Percentiles rank a stretch among this genome's conserved stretches.
phyloP scores from a whole-genome alignment of 208 protist genomes.

The Vickermania ingenoplastis region DNA sequence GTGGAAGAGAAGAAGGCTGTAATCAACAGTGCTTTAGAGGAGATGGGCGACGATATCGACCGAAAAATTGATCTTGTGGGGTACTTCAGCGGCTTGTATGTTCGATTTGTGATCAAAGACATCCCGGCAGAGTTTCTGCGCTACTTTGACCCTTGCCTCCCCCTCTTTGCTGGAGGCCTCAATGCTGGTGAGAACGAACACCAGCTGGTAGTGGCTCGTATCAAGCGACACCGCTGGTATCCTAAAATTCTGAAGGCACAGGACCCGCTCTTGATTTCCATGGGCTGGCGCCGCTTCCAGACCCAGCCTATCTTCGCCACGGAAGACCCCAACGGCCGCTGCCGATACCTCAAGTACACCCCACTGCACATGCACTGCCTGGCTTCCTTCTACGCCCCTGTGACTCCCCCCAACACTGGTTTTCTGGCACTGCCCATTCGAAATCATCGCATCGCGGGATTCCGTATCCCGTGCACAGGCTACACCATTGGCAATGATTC shows the following conservation, averaged over 20 bases:
- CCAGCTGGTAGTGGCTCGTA: constrained; percentile 87
- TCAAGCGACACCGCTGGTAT: constrained; percentile 99
- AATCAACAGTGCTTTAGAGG: constrained; percentile 69
- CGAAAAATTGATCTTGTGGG: constrained; percentile 86
- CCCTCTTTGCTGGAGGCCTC: constrained; percentile 93
- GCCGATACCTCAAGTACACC: constrained; percentile 99
- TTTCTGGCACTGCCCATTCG: constrained; percentile 89
- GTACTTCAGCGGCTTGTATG: constrained; percentile 93
- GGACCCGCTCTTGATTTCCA: constrained; percentile 97
- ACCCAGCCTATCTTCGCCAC: constrained; percentile 91
- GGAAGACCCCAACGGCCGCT: constrained; percentile 94
- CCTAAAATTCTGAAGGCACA: constrained; percentile 97
- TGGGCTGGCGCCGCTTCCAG: constrained; percentile 99
- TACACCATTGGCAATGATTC: constrained; percentile 96
- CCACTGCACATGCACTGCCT: constrained; percentile 99
- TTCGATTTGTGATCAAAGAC: constrained; percentile 91
- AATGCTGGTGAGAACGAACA: constrained; percentile 92
- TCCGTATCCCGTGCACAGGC: constrained; percentile 94
- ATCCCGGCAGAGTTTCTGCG: constrained; percentile 95
- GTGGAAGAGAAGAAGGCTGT: constrained; percentile 80
- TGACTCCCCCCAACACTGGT: constrained; percentile 94
- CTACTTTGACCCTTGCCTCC: constrained; percentile 82
- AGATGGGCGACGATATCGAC: constrained; percentile 71
- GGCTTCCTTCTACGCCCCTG: constrained; percentile 96
- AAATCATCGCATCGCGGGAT: constrained; percentile 52